Percentiles rank a stretch among this genome's conserved stretches.
Conservation (phyloP, 2,329 filamentous ascomycete genomes). For the Colletotrichum sp. region DNA sequence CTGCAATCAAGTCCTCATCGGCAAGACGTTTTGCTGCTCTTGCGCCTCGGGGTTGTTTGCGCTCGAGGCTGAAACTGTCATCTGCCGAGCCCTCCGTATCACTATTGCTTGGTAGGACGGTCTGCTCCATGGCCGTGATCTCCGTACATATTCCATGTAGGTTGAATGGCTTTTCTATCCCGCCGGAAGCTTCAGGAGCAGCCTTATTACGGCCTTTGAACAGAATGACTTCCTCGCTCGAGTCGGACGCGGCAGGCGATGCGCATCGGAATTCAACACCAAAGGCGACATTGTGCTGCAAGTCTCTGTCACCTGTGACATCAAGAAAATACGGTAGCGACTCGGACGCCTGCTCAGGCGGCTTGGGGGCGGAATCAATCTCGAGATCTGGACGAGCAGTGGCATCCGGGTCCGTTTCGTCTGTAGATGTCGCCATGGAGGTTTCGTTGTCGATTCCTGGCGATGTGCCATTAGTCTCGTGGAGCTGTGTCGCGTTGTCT, state of each 20-base stretch:
- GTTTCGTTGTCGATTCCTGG: neutral
- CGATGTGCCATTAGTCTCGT: neutral
- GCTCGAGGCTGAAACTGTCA: neutral
- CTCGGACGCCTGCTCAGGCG: neutral
- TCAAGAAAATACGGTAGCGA: slow-evolving; percentile 42
- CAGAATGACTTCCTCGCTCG: slow-evolving; percentile 76
- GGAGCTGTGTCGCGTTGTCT: neutral
- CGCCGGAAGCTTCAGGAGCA: neutral
- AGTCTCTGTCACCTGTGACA: slow-evolving; percentile 33
- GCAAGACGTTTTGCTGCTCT: slow-evolving; percentile 31
- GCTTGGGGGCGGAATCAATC: neutral
- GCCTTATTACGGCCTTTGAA: slow-evolving; percentile 59
- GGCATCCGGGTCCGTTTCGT: neutral
- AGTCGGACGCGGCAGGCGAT: slow-evolving; percentile 35
- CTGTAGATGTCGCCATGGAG: neutral
- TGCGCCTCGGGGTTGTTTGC: neutral
- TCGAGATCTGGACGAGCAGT: neutral
- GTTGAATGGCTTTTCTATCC: slow-evolving; percentile 20
- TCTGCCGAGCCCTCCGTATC: neutral
- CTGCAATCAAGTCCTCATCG: slow-evolving; percentile 65
- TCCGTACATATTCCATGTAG: slow-evolving; percentile 35
- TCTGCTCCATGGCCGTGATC: slow-evolving; percentile 31
- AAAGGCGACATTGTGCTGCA: neutral
- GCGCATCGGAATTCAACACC: neutral
- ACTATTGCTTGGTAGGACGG: slow-evolving; percentile 23